These are phyloP conservation scores for Bauhinia variegata DNA, from an alignment of 306 rosid species.

Conservation along the genomic window DNA sequence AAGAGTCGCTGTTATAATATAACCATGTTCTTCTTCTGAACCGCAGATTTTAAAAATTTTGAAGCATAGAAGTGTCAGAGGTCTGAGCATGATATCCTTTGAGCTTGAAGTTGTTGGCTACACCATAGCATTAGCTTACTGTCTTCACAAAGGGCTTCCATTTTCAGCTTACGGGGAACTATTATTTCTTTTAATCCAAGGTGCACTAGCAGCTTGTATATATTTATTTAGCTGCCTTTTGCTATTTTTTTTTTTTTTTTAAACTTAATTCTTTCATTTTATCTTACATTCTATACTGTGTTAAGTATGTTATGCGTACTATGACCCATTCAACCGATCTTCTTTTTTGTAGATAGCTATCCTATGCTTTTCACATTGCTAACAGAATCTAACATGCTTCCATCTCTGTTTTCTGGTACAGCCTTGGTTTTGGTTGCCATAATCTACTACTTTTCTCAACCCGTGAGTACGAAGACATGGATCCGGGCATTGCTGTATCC, in stretches of 20 bases:
- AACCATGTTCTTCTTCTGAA: conserved; percentile 15
- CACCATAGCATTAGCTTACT: conserved; percentile 86
- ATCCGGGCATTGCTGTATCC: conserved; percentile 89
- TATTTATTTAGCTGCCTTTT: not conserved
- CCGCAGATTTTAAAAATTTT: conserved; percentile 78
- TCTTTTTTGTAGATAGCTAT: conserved; percentile 26
- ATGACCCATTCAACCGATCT: too few relatives aligned
- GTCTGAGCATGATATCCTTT: conserved; percentile 78
- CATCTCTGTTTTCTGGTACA: conserved; percentile 49
- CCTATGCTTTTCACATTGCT: conserved; percentile 8
- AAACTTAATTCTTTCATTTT: conserved; percentile 12
- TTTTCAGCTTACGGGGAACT: conserved; percentile 95
- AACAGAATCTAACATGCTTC: conserved; percentile 42
- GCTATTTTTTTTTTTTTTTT: conserved; percentile 1
- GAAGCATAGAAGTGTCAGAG: conserved; percentile 74
- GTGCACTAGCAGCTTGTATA: conserved; percentile 35
- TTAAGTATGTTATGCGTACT: not conserved
- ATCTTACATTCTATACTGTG: not conserved
- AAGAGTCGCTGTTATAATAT: not conserved
- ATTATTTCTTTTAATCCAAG: conserved; percentile 85
- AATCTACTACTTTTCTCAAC: conserved; percentile 91
- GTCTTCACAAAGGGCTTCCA: conserved; percentile 89
- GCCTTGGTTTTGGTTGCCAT: conserved; percentile 76
- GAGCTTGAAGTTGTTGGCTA: conserved; percentile 92
- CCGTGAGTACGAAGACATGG: conserved; percentile 70